Percentiles rank a stretch among this genome's conserved stretches.
These are phyloP conservation scores for Stereum hirsutum DNA, from an alignment of 1,284 basidiomycete species.

Conservation along the genomic window DNA sequence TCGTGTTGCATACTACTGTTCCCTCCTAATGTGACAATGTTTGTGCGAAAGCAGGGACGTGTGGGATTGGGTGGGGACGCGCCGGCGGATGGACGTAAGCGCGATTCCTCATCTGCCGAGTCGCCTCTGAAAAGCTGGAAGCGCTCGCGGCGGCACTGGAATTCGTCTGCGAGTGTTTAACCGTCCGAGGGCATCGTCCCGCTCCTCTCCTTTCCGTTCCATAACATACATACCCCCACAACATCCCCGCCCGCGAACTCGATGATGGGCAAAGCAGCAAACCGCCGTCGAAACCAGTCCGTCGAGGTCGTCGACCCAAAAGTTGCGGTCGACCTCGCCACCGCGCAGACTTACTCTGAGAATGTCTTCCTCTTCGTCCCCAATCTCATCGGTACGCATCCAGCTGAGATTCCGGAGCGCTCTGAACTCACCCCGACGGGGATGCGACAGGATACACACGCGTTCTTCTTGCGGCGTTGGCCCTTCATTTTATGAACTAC, in stretches of 20 bases:
- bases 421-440: background rate
- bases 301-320: constrained; percentile 72
- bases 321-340: constrained; percentile 75
- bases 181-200: background rate
- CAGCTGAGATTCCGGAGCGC: background rate
- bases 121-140: too few species aligned
- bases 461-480: constrained; percentile 83
- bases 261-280: constrained; percentile 8
- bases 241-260: background rate
- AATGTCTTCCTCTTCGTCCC: constrained; percentile 96
- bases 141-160: too few species aligned
- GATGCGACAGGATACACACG: constrained; percentile 72
- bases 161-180: too few species aligned
- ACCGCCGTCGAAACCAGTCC: constrained; percentile 18
- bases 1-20: too few species aligned
- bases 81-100: too few species aligned
- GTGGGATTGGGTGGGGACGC: too few species aligned
- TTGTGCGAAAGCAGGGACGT: too few species aligned
- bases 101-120: too few species aligned
- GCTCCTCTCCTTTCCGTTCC: background rate
- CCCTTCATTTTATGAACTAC: constrained; percentile 90
- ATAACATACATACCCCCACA: background rate
- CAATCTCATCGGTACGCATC: constrained; percentile 83
- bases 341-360: constrained; percentile 75
- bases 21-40: too few species aligned